These are phyloP conservation scores for Hypoxylon lienhwacheense DNA, from an alignment of 495 filamentous ascomycete species.

Conservation along the genomic window DNA sequence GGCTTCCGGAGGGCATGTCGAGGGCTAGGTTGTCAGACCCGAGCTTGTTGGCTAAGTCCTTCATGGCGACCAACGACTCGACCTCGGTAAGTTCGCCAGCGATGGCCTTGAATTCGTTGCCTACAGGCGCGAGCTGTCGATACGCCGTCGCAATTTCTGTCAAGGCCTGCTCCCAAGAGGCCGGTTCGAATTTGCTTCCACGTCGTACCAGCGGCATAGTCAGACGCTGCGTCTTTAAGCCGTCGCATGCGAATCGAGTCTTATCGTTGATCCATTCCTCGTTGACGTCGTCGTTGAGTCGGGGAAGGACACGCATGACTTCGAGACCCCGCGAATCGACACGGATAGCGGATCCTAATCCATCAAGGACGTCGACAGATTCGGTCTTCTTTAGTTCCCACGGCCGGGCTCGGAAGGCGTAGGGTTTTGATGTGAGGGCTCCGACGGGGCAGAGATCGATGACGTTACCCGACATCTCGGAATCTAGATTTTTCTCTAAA, in stretches of 20 bases:
- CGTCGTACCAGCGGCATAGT: constrained; percentile 89
- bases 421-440: constrained; percentile 93
- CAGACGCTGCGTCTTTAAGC: constrained; percentile 90
- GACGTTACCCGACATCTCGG: constrained; percentile 94
- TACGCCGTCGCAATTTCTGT: constrained; percentile 79
- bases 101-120: constrained; percentile 93
- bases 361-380: constrained; percentile 92
- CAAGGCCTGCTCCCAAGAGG: constrained; percentile 91
- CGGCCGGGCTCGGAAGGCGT: constrained; percentile 92
- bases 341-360: constrained; percentile 88
- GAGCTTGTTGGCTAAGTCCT: constrained; percentile 93
- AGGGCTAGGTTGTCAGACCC: constrained; percentile 94
- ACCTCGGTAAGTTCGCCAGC: constrained; percentile 88
- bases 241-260: constrained; percentile 93
- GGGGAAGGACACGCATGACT: constrained; percentile 90
- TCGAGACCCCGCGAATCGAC: constrained; percentile 92
- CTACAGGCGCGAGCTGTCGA: constrained; percentile 72
- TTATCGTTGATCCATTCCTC: constrained; percentile 99
- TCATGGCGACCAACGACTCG: constrained; percentile 92
- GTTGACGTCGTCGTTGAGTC: constrained; percentile 96
- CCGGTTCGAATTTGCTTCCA: constrained; percentile 84
- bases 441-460: constrained; percentile 98
- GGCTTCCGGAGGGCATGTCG: constrained; percentile 80
- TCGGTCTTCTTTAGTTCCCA: constrained; percentile 95
- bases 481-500: constrained; percentile 85